Percentiles rank a stretch among this genome's conserved stretches.
Conservation (phyloP, 306 rosid genomes). For the Quercus wislizeni region DNA sequence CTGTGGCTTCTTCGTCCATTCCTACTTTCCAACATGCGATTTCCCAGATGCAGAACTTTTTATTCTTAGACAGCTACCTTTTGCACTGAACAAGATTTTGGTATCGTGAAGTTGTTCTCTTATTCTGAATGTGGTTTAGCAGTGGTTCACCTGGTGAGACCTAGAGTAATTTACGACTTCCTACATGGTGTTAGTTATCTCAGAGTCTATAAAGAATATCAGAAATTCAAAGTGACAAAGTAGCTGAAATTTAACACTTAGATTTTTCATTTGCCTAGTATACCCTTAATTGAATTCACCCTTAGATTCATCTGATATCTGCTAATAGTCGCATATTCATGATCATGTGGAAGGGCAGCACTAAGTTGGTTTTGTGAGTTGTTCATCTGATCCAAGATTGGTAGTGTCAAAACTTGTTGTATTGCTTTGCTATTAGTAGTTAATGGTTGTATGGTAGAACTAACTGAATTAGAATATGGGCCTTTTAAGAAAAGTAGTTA, state of each 20-base stretch:
- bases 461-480: conserved; percentile 5
- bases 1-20: conserved; percentile 24
- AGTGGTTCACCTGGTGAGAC: conserved; percentile 25
- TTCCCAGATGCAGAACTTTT: conserved; percentile 35
- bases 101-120: conserved; percentile 26
- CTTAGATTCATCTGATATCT: neutral
- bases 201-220: conserved; percentile 30
- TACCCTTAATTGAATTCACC: neutral
- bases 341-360: conserved; percentile 36
- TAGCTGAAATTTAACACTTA: conserved; percentile 11
- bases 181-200: conserved; percentile 40
- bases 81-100: conserved; percentile 18
- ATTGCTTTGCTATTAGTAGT: conserved; percentile 3
- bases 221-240: conserved; percentile 39
- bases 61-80: conserved; percentile 16
- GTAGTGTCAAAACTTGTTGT: conserved; percentile 14
- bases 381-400: conserved; percentile 20
- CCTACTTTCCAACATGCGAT: conserved; percentile 28
- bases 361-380: conserved; percentile 25
- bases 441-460: conserved; percentile 6
- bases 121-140: conserved; percentile 15
- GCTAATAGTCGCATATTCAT: conserved; percentile 15
- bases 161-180: conserved; percentile 32
- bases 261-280: neutral
- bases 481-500: neutral